phyloP scores from a whole-genome alignment of 31 red algal genomes.

The Odonthalia washingtoniensis region DNA sequence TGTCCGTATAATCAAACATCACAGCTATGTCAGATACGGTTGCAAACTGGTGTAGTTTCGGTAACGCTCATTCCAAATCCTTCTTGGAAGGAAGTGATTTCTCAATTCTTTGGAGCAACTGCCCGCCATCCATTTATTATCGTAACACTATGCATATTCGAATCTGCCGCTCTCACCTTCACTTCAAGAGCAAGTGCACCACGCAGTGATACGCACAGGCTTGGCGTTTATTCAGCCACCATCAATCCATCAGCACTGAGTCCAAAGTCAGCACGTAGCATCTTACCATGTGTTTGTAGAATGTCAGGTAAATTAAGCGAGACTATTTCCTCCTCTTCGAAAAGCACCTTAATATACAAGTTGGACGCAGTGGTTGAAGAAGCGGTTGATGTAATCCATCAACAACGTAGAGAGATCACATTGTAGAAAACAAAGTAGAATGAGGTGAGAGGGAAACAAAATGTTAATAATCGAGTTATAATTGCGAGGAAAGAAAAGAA shows the following conservation, averaged over 20 bases:
- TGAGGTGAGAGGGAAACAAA: too few relatives aligned
- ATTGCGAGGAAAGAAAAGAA: too few relatives aligned
- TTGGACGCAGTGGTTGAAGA: background rate
- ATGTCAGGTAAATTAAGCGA: background rate
- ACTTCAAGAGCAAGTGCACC: slow-evolving; percentile 67
- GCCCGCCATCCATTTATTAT: slow-evolving; percentile 25
- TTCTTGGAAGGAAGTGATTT: slow-evolving; percentile 67
- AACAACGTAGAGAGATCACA: too few relatives aligned
- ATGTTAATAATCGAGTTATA: too few relatives aligned
- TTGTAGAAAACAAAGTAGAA: too few relatives aligned
- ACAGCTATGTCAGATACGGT: slow-evolving; percentile 66
- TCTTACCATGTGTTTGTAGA: too few relatives aligned
- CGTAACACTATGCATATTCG: slow-evolving; percentile 73
- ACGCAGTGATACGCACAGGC: slow-evolving; percentile 57
- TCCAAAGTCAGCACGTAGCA: background rate
- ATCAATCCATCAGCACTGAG: slow-evolving; percentile 35
- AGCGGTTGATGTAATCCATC: too few relatives aligned
- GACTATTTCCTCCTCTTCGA: slow-evolving; percentile 85
- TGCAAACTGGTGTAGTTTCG: slow-evolving; percentile 78
- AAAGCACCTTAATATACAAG: slow-evolving; percentile 67
- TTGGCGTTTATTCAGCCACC: slow-evolving; percentile 47
- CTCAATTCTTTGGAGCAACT: slow-evolving; percentile 8
- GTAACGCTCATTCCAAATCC: slow-evolving; percentile 84
- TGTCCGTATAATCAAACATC: slow-evolving; percentile 97
- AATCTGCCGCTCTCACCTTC: slow-evolving; percentile 38